Conservation (phyloP, 75 land plant species). For the Sequoiadendron giganteum region DNA sequence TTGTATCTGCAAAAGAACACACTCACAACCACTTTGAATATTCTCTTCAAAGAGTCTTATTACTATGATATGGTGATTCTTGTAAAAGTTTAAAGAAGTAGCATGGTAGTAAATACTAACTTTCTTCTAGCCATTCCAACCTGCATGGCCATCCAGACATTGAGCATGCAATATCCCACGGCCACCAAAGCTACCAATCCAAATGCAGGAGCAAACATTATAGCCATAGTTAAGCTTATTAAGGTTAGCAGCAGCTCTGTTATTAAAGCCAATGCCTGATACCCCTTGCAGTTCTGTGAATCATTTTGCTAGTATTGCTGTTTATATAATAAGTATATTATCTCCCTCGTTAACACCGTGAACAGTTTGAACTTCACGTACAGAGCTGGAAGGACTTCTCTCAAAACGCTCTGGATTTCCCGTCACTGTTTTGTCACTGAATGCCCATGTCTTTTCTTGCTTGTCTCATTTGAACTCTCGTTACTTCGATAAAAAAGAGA, state of each 20-base stretch:
- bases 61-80: background rate
- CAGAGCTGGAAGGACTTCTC: no score
- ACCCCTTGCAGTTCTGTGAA: background rate
- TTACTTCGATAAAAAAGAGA: no score
- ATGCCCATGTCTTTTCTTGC: no score
- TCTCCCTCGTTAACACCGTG: background rate
- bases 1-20: conserved; percentile 46
- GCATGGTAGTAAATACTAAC: conserved; percentile 20
- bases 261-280: background rate
- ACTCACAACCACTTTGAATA: background rate
- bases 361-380: no score
- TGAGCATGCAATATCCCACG: conserved; percentile 57
- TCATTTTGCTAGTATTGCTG: background rate
- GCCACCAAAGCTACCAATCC: conserved; percentile 63
- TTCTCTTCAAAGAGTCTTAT: background rate
- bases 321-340: no score
- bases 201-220: conserved; percentile 21
- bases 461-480: no score
- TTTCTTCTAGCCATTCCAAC: conserved; percentile 71
- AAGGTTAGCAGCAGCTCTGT: background rate
- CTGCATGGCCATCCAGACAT: conserved; percentile 61
- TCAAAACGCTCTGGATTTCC: no score
- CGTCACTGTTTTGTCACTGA: no score
- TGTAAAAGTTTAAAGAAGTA: background rate
- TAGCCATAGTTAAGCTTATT: background rate